phyloP scores from a whole-genome alignment of 164 flowering plant species.

The Berberis vulgaris region DNA sequence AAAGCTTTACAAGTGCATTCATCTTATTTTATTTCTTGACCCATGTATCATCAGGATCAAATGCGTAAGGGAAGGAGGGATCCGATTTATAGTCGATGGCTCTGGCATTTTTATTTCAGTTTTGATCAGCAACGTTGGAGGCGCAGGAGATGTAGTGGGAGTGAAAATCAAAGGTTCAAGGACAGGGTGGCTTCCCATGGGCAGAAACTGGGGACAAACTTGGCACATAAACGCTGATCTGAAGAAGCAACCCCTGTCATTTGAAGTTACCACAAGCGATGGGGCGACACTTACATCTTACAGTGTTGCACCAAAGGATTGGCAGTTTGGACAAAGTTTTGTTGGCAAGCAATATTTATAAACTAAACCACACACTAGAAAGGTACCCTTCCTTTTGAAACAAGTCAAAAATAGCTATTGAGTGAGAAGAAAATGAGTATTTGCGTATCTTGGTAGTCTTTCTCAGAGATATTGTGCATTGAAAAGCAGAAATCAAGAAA shows the following conservation, averaged over 20 bases:
- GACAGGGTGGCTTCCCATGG: slow-evolving; percentile 97
- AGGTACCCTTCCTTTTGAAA: not conserved
- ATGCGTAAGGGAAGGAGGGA: slow-evolving; percentile 87
- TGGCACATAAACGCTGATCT: slow-evolving; percentile 88
- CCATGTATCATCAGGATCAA: slow-evolving; percentile 45
- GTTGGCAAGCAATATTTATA: slow-evolving; percentile 68
- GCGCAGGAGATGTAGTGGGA: slow-evolving; percentile 69
- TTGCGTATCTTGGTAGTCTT: too few relatives aligned
- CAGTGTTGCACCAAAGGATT: slow-evolving; percentile 70
- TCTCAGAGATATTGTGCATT: too few relatives aligned
- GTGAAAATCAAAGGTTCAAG: slow-evolving; percentile 83
- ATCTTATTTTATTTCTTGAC: not conserved
- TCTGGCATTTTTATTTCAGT: slow-evolving; percentile 59
- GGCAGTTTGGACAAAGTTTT: slow-evolving; percentile 78
- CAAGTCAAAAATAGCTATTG: too few relatives aligned
- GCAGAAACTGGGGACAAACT: slow-evolving; percentile 91
- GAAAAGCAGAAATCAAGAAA: too few relatives aligned
- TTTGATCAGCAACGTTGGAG: slow-evolving; percentile 77
- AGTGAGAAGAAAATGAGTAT: too few relatives aligned
- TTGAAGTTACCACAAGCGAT: slow-evolving; percentile 73
- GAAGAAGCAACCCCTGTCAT: slow-evolving; percentile 77
- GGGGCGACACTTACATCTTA: slow-evolving; percentile 63
- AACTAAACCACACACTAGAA: slow-evolving; percentile 9
- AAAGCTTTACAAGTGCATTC: not conserved
- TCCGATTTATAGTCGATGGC: slow-evolving; percentile 63